A percentile compares a stretch with the other conserved stretches of the same genome.
phyloP scores from a whole-genome alignment of 2,329 filamentous ascomycete genomes.

The Aureobasidium melanogenum region DNA sequence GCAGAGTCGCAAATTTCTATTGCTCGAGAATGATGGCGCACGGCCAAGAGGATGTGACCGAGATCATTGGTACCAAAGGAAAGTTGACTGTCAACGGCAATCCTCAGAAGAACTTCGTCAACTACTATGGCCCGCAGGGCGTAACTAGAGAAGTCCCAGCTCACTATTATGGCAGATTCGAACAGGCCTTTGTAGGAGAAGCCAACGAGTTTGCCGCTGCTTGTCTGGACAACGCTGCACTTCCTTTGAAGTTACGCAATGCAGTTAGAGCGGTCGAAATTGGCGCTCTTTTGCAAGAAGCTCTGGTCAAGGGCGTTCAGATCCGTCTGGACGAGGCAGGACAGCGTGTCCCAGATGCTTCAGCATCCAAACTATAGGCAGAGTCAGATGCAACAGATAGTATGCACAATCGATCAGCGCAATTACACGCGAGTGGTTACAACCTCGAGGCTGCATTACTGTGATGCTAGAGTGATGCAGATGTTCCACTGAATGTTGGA shows the following conservation, averaged over 20 bases:
- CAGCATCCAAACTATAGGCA: not conserved
- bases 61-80: constrained; percentile 34
- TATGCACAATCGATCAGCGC: not conserved
- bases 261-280: constrained; percentile 13
- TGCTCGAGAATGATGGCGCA: constrained; percentile 34
- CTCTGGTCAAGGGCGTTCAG: constrained; percentile 8
- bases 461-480: not conserved
- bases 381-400: too few relatives aligned
- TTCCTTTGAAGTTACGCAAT: constrained; percentile 8
- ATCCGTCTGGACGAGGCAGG: constrained; percentile 13
- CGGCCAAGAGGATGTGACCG: constrained; percentile 36
- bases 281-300: constrained; percentile 11
- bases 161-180: constrained; percentile 14
- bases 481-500: not conserved
- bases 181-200: constrained; percentile 12
- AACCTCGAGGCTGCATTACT: not conserved
- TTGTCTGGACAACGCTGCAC: constrained; percentile 6
- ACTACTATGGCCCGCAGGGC: constrained; percentile 2
- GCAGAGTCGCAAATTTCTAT: constrained; percentile 38
- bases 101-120: constrained; percentile 11
- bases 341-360: not conserved
- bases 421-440: not conserved
- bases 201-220: constrained; percentile 12
- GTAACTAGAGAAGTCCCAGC: constrained; percentile 11
- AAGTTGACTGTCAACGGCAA: constrained; percentile 25